Evolutionary conservation across 352 stramenopile species (phyloP).

Genomic region (Phytophthora tubulina): DNA sequence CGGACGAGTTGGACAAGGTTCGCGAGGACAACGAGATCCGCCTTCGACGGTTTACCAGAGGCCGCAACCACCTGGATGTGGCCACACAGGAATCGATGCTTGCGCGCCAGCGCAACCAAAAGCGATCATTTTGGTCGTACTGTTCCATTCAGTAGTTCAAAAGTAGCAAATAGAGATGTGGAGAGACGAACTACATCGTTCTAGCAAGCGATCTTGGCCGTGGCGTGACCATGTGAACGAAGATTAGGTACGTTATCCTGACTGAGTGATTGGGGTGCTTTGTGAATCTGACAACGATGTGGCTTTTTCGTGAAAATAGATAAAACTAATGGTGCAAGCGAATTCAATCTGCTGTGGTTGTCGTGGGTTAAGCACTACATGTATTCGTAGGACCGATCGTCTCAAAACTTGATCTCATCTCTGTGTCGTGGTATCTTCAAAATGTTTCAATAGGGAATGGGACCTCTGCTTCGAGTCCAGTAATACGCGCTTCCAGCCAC

Average conservation of each 20-base stretch:
- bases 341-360: conserved; percentile 26
- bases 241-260: conserved; percentile 21
- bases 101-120: conserved; percentile 40
- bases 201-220: not conserved
- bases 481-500: conserved; percentile 13
- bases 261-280: not conserved
- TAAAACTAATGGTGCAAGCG: conserved; percentile 24
- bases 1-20: conserved; percentile 79
- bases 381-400: conserved; percentile 26
- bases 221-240: conserved; percentile 2
- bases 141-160: conserved; percentile 61
- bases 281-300: conserved; percentile 11
- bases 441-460: conserved; percentile 27
- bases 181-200: not conserved
- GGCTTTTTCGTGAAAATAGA: conserved; percentile 28
- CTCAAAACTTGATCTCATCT: conserved; percentile 20
- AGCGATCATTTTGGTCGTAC: conserved; percentile 50
- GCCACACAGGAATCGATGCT: conserved; percentile 59
- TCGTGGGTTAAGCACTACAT: conserved; percentile 29
- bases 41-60: conserved; percentile 81
- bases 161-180: conserved; percentile 42
- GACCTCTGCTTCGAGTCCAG: conserved; percentile 41
- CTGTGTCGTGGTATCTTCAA: conserved; percentile 13
- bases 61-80: conserved; percentile 79
- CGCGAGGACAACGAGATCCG: conserved; percentile 86